A percentile compares a stretch with the other conserved stretches of the same genome.
Conservation (phyloP, 2,329 filamentous ascomycete species). For the Cladobotryum protrusum region DNA sequence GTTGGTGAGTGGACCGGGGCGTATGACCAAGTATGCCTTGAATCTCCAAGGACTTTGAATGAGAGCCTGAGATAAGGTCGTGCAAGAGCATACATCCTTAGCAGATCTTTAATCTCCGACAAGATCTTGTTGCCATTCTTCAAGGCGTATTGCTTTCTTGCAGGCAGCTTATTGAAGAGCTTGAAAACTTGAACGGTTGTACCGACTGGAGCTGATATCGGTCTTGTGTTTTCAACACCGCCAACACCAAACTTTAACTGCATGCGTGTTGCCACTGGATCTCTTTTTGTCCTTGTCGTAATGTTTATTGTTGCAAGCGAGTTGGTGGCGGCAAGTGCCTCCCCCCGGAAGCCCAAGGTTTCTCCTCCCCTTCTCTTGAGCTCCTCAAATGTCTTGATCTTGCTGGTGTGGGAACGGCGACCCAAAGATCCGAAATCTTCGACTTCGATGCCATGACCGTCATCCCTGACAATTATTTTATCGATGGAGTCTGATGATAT, state of each 20-base stretch:
- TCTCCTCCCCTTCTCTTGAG: conserved; percentile 48
- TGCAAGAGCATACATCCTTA: conserved; percentile 61
- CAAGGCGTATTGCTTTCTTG: conserved; percentile 52
- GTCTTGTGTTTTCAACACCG: conserved; percentile 24
- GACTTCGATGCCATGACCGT: conserved; percentile 62
- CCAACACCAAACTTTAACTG: conserved; percentile 31
- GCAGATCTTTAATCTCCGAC: conserved; percentile 50
- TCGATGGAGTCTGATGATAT: conserved; percentile 62
- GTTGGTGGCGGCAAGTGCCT: conserved; percentile 63
- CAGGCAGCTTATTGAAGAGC: conserved; percentile 56
- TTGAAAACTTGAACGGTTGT: conserved; percentile 58
- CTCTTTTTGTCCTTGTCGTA: conserved; percentile 56
- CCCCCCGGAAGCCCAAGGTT: conserved; percentile 69
- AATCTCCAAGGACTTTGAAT: conserved; percentile 52
- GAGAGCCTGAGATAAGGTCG: conserved; percentile 56
- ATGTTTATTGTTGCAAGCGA: conserved; percentile 54
- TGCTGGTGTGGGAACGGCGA: conserved; percentile 67
- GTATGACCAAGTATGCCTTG: conserved; percentile 52
- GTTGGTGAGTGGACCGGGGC: conserved; percentile 45
- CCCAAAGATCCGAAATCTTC: conserved; percentile 58
- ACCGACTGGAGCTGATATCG: conserved; percentile 53
- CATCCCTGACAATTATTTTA: conserved; percentile 63
- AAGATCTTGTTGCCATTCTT: conserved; percentile 54
- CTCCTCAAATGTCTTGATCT: conserved; percentile 59
- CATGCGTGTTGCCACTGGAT: conserved; percentile 51